phyloP scores from a whole-genome alignment of 768 basidiomycete species.

The Leccinum broughii region DNA sequence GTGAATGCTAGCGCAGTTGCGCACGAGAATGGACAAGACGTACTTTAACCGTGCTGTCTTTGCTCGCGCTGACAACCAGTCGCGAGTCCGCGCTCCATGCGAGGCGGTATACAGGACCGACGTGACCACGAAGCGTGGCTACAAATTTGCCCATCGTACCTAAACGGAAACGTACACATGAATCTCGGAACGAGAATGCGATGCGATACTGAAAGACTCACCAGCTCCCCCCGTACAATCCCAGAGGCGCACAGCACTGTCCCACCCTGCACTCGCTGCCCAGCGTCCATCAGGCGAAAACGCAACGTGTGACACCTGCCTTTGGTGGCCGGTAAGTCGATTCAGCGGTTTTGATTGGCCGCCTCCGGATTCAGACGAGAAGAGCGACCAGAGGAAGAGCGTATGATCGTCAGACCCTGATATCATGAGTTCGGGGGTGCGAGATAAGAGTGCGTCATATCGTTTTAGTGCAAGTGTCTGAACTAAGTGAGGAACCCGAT shows the following conservation, averaged over 20 bases:
- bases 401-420: conserved; percentile 99
- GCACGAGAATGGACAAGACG: conserved; percentile 20
- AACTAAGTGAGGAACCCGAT: conserved; percentile 43
- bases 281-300: conserved; percentile 93
- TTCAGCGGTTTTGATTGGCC: conserved; percentile 68
- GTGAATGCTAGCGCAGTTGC: neutral
- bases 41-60: conserved; percentile 95
- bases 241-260: conserved; percentile 91
- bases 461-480: conserved; percentile 73
- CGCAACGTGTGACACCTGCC: conserved; percentile 90
- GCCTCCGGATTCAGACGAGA: conserved; percentile 43
- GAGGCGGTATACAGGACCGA: conserved; percentile 91
- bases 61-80: conserved; percentile 91
- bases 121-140: conserved; percentile 88
- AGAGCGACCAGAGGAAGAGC: conserved; percentile 91
- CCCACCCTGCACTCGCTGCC: conserved; percentile 91
- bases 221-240: conserved; percentile 48
- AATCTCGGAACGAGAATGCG: neutral
- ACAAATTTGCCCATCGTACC: conserved; percentile 74
- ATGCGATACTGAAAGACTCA: conserved; percentile 20
- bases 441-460: conserved; percentile 68
- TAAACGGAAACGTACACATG: neutral
- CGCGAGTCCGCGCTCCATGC: conserved; percentile 95
- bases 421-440: conserved; percentile 79
- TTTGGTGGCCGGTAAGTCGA: conserved; percentile 93